Evolutionary conservation across 345 rosid genomes (phyloP).

Genomic region (Eucalyptus marginata): DNA sequence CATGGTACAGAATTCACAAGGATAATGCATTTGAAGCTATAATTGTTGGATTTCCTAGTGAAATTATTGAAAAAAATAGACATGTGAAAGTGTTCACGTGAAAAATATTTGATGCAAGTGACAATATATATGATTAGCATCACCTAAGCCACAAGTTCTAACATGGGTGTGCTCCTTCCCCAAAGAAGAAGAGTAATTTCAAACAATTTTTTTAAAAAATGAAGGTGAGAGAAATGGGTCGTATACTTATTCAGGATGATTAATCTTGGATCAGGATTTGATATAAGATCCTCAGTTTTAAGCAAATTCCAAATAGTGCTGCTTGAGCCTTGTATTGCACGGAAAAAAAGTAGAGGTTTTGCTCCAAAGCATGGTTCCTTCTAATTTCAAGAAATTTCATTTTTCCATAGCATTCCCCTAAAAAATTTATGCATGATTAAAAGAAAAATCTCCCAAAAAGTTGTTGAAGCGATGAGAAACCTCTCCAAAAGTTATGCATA

Average conservation of each 20-base stretch:
- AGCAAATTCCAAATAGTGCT: neutral
- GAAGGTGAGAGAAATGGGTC: neutral
- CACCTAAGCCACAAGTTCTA: neutral
- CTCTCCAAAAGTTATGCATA: neutral
- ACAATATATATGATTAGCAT: neutral
- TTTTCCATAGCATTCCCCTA: neutral
- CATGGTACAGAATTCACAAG: neutral
- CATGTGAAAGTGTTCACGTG: neutral
- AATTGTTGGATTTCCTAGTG: neutral
- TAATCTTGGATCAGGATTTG: neutral
- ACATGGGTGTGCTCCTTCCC: neutral
- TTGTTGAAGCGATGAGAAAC: neutral
- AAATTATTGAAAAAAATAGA: neutral
- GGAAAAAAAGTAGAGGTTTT: neutral
- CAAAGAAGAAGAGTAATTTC: neutral
- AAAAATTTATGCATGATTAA: neutral
- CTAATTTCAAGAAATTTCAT: neutral
- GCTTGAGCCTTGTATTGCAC: neutral
- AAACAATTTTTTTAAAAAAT: neutral
- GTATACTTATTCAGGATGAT: neutral
- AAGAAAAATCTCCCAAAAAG: neutral
- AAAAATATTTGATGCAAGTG: neutral
- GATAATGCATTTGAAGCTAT: neutral
- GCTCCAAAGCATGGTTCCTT: neutral
- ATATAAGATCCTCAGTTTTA: neutral